Evolutionary conservation across 371 early-diverging fungal species (phyloP).

Genomic region (Mortierella sp.): DNA sequence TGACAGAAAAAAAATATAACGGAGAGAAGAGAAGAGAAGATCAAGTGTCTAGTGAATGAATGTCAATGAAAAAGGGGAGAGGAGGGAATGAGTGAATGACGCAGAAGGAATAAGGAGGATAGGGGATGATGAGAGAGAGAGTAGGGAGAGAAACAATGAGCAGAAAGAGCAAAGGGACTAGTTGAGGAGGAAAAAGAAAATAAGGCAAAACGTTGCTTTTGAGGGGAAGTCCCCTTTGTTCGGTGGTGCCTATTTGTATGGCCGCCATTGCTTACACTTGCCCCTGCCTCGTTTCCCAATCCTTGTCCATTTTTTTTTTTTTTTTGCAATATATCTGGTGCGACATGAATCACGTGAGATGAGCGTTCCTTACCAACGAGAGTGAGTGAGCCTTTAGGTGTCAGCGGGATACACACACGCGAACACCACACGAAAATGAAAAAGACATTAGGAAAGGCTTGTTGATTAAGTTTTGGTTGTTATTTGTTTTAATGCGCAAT

Average conservation of each 20-base stretch:
- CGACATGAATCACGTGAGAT: constrained; percentile 12
- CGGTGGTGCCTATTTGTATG: background rate
- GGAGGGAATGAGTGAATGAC: background rate
- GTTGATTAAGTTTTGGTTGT: background rate
- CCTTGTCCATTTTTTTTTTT: background rate
- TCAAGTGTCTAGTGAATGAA: background rate
- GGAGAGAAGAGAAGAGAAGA: background rate
- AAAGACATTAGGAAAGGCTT: background rate
- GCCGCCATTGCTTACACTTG: background rate
- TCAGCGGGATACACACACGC: background rate
- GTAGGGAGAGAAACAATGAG: background rate
- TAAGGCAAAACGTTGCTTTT: too few species aligned
- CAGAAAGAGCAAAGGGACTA: background rate
- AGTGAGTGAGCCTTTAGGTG: background rate
- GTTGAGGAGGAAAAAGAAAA: background rate
- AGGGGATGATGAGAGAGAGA: background rate
- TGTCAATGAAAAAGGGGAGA: background rate
- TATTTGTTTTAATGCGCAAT: background rate
- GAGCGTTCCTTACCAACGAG: background rate
- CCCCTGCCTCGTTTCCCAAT: background rate
- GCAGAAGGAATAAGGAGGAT: background rate
- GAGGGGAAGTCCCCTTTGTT: background rate
- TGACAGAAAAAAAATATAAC: background rate
- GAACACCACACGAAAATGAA: background rate
- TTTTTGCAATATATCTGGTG: background rate